Evolutionary conservation across 2,329 filamentous ascomycete species (phyloP), one percentile per base, ranked within the genome.

Genomic region (Plenodomus lindquistii): DNA sequence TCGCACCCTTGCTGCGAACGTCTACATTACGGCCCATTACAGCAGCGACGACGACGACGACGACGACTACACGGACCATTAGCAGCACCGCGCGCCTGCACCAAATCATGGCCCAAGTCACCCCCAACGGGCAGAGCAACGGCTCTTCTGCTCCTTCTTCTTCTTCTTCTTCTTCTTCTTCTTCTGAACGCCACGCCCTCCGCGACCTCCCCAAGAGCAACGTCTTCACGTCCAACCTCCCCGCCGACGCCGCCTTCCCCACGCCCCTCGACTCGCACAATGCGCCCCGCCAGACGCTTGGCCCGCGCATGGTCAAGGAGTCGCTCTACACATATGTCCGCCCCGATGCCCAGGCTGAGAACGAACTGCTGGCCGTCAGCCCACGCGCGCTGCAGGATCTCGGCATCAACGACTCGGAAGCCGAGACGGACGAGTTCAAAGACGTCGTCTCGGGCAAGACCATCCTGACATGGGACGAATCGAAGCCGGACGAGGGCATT

Each of bases 271-370:
- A 82, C 50, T 97, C 93, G 0, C 90, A 97, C 72, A 82, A 84
- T 59, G 91, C 90, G 1, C 87, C 91, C 1, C 85, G 93, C 62
- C 81, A 87, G 47, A 77, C 86, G 29, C 86, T 97, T 40, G 81
- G 83, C 0, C 93, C 94, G 15, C 87, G 92, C 40, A 80, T 91
- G 70, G 94, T 99, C 35, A 90, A 87, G 67, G 84, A 86, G 50
- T 93, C 94, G 3, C 75, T 93, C 42, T 99, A 89, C 74, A 96
- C 92, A 8, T 99, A 87, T 79, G 91, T 99, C 17, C 85, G 91
- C 3, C 94, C 94, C 0, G 88, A 93, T 63, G 73, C 79, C 17
- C 81, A 85, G 20, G 78, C 85, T 54, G 82, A 87, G 18, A 84
- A 91, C 0, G 89, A 97, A 66, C 78, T 99, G 15, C 81, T 97